A percentile compares a stretch with the other conserved stretches of the same genome.
phyloP scores from a whole-genome alignment of 139 green algal genomes.

The Diplosphaera chodatii region DNA sequence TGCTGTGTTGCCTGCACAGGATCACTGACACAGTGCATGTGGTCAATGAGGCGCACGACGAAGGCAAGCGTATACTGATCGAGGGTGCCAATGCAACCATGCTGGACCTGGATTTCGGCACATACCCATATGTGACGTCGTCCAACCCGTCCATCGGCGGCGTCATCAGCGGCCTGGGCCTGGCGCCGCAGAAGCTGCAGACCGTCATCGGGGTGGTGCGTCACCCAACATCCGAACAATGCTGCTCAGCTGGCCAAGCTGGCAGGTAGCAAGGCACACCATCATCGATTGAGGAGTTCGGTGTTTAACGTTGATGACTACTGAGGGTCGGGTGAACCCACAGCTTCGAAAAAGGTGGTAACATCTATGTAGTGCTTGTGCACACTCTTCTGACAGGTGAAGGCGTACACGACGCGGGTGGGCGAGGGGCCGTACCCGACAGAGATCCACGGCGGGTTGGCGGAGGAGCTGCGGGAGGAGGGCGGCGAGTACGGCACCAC shows the following conservation, averaged over 20 bases:
- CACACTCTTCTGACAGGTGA: no score
- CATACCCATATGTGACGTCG: conserved; percentile 98
- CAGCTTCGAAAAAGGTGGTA: no score
- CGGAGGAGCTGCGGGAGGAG: conserved; percentile 74
- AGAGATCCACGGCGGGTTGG: conserved; percentile 84
- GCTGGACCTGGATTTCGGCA: conserved; percentile 98
- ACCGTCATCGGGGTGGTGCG: conserved; percentile 89
- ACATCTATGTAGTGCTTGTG: no score
- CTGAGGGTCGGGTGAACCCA: no score
- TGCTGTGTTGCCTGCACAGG: neutral
- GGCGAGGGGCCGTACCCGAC: conserved; percentile 95
- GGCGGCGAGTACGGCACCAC: conserved; percentile 97
- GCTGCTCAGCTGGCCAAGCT: no score
- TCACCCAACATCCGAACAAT: neutral
- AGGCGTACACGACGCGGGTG: conserved; percentile 98
- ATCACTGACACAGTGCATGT: conserved; percentile 75
- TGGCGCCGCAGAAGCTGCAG: conserved; percentile 83
- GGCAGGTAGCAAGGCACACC: no score
- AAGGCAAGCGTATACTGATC: conserved; percentile 86
- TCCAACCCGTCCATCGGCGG: conserved; percentile 95
- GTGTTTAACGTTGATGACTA: no score
- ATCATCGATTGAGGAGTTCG: no score
- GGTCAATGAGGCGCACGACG: conserved; percentile 52
- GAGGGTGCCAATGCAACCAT: conserved; percentile 99
- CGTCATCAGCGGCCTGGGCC: conserved; percentile 85